Conservation (phyloP, 129 eudicot genomes). For the Pittosporum tobira region DNA sequence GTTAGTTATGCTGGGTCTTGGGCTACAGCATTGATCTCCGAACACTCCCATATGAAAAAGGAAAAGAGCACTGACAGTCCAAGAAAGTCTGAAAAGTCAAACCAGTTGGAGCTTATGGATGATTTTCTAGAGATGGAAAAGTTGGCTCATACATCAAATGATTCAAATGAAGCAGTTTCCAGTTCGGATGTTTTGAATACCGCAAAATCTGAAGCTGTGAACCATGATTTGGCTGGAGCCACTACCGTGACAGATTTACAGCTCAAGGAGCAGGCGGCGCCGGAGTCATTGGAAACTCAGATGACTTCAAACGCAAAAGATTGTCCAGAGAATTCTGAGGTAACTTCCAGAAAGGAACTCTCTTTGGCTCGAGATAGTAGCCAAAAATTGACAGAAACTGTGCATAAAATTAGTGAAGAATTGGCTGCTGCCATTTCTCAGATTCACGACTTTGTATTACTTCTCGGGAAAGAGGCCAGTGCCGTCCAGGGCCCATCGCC, state of each 20-base stretch:
- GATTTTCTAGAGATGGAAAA: conserved; percentile 98
- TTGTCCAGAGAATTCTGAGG: conserved; percentile 18
- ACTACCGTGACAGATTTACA: conserved; percentile 19
- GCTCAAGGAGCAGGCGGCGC: conserved; percentile 18
- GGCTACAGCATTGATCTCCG: conserved; percentile 55
- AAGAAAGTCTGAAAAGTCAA: conserved; percentile 46
- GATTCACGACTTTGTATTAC: conserved; percentile 52
- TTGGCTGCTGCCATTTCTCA: conserved; percentile 47
- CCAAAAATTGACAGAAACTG: conserved; percentile 8
- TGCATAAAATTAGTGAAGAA: conserved; percentile 26
- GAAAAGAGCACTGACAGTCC: conserved; percentile 53
- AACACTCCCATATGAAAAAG: conserved; percentile 44
- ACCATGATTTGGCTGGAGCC: conserved; percentile 16
- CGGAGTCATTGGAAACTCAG: conserved; percentile 17
- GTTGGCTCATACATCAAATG: conserved; percentile 54
- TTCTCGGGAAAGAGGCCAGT: conserved; percentile 63
- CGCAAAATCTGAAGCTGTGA: conserved; percentile 16
- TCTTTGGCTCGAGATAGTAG: conserved; percentile 19
- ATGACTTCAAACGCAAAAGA: conserved; percentile 13
- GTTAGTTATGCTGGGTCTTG: conserved; percentile 82
- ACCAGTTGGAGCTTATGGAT: conserved; percentile 83
- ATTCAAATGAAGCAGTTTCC: conserved; percentile 28
- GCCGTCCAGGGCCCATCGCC: conserved; percentile 38
- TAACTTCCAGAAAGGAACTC: conserved; percentile 18
- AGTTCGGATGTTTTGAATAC: conserved; percentile 13